Evolutionary conservation across 1,284 basidiomycete genomes (phyloP), one percentile per base, ranked within the genome.

Genomic region (Lignosus rhinocerotis): DNA sequence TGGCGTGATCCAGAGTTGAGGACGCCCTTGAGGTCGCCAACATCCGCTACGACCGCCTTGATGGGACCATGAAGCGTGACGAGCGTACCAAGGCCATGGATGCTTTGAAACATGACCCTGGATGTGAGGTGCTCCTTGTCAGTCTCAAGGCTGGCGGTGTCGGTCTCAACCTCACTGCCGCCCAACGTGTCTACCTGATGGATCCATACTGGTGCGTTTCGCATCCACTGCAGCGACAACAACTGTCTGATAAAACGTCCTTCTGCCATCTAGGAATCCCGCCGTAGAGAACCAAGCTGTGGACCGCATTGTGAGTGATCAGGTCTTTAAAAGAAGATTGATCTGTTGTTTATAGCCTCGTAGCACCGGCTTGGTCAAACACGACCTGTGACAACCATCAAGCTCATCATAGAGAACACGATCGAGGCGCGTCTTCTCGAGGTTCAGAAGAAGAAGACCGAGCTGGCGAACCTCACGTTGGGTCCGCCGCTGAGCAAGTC

Each of bases 111-210:
- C 80, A 84, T 56, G 90, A 96, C 66, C 90, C 91, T 17, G 79
- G 78, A 39, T 90, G 91, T 70, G 93, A 99, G 75, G 93, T 99
- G 19, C 80, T 99, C 55, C 83, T 99, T 33, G 94, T 99, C 66
- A 97, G 94, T 69, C 80, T 98, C 64, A 92, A 96, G 70, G 97
- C 97, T 1, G 97, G 97, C 56, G 97, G 97, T 51, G 97, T 99
- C 1, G 97, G 95, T 25, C 78, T 98, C 59, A 98, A 98, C 72
- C 82, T 98, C 53, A 95, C 93, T 0, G 86, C 92, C n/a, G 94
- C 94, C 19, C 90, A 91, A 67, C 85, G 96, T 32, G 94, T 94
- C 19, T 97, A 96, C 72, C 78, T 97, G 44, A 92, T 98, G 84
- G 95, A 98, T 74, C 95, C 95, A 42, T 96, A 96, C 73, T 97